Evolutionary conservation across 768 basidiomycete species (phyloP).

Genomic region (Grammothele lineata): DNA sequence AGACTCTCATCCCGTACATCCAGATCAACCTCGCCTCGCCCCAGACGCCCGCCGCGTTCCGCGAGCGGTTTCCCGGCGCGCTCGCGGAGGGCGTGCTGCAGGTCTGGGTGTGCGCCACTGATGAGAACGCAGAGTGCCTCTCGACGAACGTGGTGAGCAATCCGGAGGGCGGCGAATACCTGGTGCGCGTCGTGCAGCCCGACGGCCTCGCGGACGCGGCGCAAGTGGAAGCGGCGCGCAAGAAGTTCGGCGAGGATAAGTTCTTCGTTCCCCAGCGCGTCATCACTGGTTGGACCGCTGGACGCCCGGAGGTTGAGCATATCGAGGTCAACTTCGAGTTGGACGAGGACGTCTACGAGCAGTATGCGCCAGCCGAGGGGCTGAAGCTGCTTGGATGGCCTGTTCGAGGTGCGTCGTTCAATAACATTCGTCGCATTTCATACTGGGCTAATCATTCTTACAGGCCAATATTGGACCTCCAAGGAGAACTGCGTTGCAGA

Average conservation of each 20-base stretch:
- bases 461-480: constrained; percentile 5
- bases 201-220: neutral
- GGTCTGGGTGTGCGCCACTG: constrained; percentile 5
- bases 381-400: constrained; percentile 9
- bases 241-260: constrained; percentile 1
- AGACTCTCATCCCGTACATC: constrained; percentile 7
- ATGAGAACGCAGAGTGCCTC: constrained; percentile 7
- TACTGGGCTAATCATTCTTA: neutral
- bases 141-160: neutral
- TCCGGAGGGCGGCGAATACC: constrained; percentile 5
- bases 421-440: too few relatives aligned
- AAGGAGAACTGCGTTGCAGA: too few relatives aligned
- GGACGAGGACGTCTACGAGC: neutral
- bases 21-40: constrained; percentile 8
- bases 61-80: neutral
- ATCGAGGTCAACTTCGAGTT: neutral
- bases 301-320: constrained; percentile 1
- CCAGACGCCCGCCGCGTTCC: constrained; percentile 6
- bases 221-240: neutral
- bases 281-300: constrained; percentile 3
- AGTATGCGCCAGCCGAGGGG: constrained; percentile 4
- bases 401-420: neutral
- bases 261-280: constrained; percentile 2
- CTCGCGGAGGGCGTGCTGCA: constrained; percentile 2
- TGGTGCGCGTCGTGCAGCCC: constrained; percentile 7